Base-by-base conservation (phyloP, 805 yeast genomes). In the Candida maesae region DNA sequence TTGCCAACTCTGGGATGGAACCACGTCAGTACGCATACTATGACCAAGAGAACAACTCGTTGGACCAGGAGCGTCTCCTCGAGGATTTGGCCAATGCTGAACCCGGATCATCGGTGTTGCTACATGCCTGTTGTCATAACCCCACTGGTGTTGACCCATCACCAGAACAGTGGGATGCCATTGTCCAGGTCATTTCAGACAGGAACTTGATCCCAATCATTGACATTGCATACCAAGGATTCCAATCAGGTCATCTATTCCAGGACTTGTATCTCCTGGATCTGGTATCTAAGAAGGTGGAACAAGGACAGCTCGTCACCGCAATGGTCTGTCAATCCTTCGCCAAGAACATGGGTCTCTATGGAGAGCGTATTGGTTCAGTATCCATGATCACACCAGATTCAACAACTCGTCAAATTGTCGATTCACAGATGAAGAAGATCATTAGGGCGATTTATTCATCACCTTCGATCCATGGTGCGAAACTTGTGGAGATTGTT, bases 51-150 rank as follows among this genome's bases (percentile, higher is more conserved):
- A 74, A 72, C 51, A 84, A 84, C 56, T 73, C 74, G 12, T 68
- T 90, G 46, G 84, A 84, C 60, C 68, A 79, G 47, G 79, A 72
- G 20, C 80, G 81, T 35, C 68, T 88, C 70, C 59, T 84, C 38
- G 60, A 61, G 25, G 85, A 86, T 39, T 64, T 89, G 35, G 54
- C 67, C 18, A 56, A 62, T 26, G 80, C 81, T 29, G 74, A 74
- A 23, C 67, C 67, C 25, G 86, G 84, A 20, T 70, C 82, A 17
- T 74, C 78, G 39, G 81, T 89, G 17, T 71, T 90, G 42, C 74
- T 90, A 46, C 98, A 90, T 64, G 96, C 96, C 8, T 89, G 96
- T 61, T 93, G 96, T 57, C 97, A 90, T 70, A 91, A 90, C 71
- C 98, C 98, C 41, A 91, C 97, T 15, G 98, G 97, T 50, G 79